Conservation (phyloP, 192 early-diverging fungal genomes). For the Entophlyctis helioformis region DNA sequence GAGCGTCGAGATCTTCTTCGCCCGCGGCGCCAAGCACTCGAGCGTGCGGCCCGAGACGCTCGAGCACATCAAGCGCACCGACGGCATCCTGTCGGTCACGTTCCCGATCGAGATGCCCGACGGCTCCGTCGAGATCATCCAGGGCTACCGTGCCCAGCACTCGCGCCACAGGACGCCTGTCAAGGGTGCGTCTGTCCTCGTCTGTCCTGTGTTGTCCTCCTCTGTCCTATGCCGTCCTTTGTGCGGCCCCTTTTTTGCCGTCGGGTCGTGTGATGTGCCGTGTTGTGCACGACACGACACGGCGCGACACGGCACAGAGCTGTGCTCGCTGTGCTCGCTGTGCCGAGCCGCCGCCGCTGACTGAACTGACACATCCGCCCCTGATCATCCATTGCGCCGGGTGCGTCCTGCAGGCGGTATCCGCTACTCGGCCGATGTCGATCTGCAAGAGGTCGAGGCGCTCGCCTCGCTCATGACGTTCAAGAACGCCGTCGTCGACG, state of each 20-base stretch:
- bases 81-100: slow-evolving; percentile 59
- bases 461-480: slow-evolving; percentile 75
- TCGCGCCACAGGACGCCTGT: slow-evolving; percentile 68
- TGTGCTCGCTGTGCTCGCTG: no score
- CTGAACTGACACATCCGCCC: no score
- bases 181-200: slow-evolving; percentile 23
- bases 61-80: slow-evolving; percentile 58
- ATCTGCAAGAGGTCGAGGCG: slow-evolving; percentile 72
- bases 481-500: slow-evolving; percentile 78
- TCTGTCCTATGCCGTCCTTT: no score
- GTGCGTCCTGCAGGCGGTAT: slow-evolving; percentile 73
- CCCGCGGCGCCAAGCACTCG: slow-evolving; percentile 48
- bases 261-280: no score
- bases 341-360: no score
- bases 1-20: slow-evolving; percentile 5
- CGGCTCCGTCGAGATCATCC: slow-evolving; percentile 57
- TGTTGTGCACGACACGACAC: no score
- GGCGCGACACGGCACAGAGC: no score
- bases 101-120: slow-evolving; percentile 60
- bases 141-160: slow-evolving; percentile 72
- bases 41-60: slow-evolving; percentile 44
- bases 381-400: no score
- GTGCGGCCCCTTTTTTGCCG: no score
- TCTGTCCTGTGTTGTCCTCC: no score
- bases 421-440: slow-evolving; percentile 65